Evolutionary conservation across 1,139 yeast genomes (phyloP), one percentile per base, ranked within the genome.

Genomic region (Kazachstania sp.): DNA sequence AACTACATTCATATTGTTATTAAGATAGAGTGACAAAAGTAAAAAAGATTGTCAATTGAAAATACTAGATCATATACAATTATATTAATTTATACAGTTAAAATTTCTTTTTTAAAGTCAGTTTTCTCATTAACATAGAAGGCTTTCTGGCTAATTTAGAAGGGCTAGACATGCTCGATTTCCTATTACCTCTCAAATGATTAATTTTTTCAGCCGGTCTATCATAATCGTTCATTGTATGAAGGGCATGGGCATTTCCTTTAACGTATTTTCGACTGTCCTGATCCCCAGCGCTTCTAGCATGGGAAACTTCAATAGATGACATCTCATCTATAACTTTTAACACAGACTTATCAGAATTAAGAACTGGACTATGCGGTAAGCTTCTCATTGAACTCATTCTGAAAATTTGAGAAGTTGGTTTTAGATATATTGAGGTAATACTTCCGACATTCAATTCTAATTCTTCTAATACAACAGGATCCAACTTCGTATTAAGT

Each of bases 401-500:
- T 38, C 95, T 70, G 69, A 90, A 88, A 1, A 90, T 88, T 54
- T 79, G 86, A 23, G 76, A 75, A 5, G 86, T 83, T 0, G 97
- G 95, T 57, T 87, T 86, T 54, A 88, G 70, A 58, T 88, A 90
- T 28, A 90, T 80, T 0, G 95, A 83, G 0, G 95, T 90, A 47
- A 90, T 68, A 0, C 88, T 72, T 1, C 97, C 97, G 37, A 90
- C 80, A 53, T 79, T 81, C 54, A 90, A 71, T 56, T 86, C 95
- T 47, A 90, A 70, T 59, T 90, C 97, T 57, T 86, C 95, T 41
- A 88, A 65, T 12, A 84, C 75, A 1, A 68, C 68, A 1, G 86
- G 82, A 53, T 86, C 92, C 51, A 88, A 71, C 49, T 78, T 77
- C 45, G 86, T 92, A 47, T 81, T 81, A 38, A 85, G 83, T 11